Conservation (phyloP, 805 yeast species). For the Ogataea trehalophila region DNA sequence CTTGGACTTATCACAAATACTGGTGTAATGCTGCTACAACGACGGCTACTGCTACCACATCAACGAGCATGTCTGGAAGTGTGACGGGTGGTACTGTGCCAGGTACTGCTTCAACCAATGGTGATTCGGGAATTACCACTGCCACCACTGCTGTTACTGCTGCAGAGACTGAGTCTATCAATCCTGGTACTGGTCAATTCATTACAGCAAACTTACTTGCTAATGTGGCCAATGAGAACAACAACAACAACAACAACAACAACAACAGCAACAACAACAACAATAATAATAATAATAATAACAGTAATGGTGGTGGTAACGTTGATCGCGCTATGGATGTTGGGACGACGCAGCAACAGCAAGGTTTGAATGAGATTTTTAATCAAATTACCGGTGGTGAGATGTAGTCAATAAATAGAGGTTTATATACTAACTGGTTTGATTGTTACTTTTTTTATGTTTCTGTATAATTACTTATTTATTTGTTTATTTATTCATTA, state of each 20-base stretch:
- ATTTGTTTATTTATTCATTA: too few relatives aligned
- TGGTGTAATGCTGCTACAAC: slow-evolving; percentile 64
- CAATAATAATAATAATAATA: neutral
- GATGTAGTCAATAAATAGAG: neutral
- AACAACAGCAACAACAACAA: neutral
- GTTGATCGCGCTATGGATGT: too few relatives aligned
- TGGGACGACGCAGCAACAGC: too few relatives aligned
- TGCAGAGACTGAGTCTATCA: too few relatives aligned
- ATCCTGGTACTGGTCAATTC: neutral
- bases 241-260: neutral
- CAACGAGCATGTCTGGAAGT: neutral
- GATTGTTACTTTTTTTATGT: too few relatives aligned
- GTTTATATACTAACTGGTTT: neutral
- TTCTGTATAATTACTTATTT: too few relatives aligned
- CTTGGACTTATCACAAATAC: slow-evolving; percentile 90
- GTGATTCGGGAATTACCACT: too few relatives aligned
- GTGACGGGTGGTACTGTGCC: neutral
- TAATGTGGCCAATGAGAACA: neutral
- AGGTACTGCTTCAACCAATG: neutral
- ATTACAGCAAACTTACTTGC: neutral
- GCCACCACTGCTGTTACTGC: too few relatives aligned
- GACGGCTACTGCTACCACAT: neutral
- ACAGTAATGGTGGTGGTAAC: too few relatives aligned
- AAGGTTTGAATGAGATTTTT: too few relatives aligned
- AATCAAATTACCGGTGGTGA: too few relatives aligned